Percentiles rank a stretch among this genome's conserved stretches.
phyloP scores from a whole-genome alignment of 139 green algal species.

The Trebouxia sp. region DNA sequence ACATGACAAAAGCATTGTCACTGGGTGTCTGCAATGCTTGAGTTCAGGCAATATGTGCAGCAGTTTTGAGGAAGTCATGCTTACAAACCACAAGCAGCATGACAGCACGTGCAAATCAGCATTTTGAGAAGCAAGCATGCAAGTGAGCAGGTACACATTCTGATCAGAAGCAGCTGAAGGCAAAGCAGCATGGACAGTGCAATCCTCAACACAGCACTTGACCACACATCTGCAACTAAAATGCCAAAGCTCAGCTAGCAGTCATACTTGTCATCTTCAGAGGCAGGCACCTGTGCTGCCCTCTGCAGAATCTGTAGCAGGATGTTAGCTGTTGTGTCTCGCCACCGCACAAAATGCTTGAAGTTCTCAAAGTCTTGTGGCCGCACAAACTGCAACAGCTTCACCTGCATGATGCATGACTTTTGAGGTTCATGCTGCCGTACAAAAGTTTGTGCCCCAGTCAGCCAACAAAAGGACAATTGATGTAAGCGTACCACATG shows the following conservation, averaged over 20 bases:
- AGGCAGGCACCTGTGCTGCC: constrained; percentile 25
- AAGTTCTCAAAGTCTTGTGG: constrained; percentile 53
- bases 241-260: background rate
- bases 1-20: no score
- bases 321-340: constrained; percentile 43
- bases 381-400: constrained; percentile 51
- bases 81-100: background rate
- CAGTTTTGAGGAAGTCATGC: background rate
- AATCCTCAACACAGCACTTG: no score
- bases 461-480: no score
- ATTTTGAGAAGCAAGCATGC: no score
- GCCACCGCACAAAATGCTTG: constrained; percentile 59
- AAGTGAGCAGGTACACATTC: no score
- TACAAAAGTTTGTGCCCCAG: no score
- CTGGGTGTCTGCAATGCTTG: no score
- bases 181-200: background rate
- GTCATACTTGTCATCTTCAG: constrained; percentile 12
- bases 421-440: no score
- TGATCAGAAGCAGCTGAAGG: no score
- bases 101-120: background rate
- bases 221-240: no score
- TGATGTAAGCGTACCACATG: no score
- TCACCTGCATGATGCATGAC: constrained; percentile 38
- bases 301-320: constrained; percentile 49
- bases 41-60: background rate